Conservation (phyloP, 192 early-diverging fungal species). For the Entomortierella chlamydospora region DNA sequence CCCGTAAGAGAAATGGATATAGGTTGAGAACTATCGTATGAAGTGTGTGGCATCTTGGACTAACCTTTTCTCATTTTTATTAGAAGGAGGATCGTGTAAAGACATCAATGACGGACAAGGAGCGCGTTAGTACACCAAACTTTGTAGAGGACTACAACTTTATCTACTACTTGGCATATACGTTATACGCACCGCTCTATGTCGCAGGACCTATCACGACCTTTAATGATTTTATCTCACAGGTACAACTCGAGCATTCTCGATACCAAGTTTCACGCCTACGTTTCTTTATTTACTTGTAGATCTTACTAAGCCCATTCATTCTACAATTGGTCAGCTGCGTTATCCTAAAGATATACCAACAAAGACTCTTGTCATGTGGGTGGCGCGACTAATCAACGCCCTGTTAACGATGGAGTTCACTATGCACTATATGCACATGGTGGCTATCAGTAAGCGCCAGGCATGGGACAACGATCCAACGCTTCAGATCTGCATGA, state of each 20-base stretch:
- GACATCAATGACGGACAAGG: conserved; percentile 61
- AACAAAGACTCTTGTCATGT: conserved; percentile 53
- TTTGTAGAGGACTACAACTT: conserved; percentile 79
- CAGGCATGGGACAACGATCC: conserved; percentile 87
- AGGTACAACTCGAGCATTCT: conserved; percentile 58
- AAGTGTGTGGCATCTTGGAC: too few species aligned
- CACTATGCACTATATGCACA: conserved; percentile 87
- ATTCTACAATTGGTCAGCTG: conserved; percentile 41
- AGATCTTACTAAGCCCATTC: too few species aligned
- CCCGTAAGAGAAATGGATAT: conserved; percentile 14
- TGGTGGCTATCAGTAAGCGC: conserved; percentile 91
- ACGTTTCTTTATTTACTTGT: too few species aligned
- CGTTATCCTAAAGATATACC: conserved; percentile 64
- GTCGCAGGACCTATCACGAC: conserved; percentile 95
- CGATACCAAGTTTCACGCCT: too few species aligned
- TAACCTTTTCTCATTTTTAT: too few species aligned
- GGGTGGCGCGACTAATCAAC: conserved; percentile 76
- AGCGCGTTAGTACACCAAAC: conserved; percentile 68
- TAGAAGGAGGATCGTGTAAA: conserved; percentile 59
- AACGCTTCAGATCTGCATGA: conserved; percentile 83
- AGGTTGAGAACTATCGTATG: too few species aligned
- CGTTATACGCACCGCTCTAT: conserved; percentile 93
- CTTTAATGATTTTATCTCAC: conserved; percentile 91
- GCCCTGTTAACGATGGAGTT: conserved; percentile 86
- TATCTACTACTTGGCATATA: conserved; percentile 81